phyloP scores from a whole-genome alignment of 164 flowering plant species.

The Kalanchoe fedtschenkoi region DNA sequence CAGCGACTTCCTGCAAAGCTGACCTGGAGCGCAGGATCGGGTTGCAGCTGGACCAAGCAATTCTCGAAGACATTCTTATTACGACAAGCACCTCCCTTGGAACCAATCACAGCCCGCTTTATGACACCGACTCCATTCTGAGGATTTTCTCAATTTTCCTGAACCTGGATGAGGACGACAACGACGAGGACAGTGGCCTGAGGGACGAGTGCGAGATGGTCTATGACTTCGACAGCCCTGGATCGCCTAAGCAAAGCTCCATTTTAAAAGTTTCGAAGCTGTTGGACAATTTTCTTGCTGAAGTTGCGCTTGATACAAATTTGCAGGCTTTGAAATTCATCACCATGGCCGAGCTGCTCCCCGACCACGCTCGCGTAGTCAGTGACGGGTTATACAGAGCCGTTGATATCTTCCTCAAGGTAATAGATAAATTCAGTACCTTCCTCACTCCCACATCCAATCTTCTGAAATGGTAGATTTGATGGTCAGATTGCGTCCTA shows the following conservation, averaged over 20 bases:
- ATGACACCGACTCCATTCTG: conserved; percentile 63
- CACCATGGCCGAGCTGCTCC: conserved; percentile 77
- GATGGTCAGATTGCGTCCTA: background rate
- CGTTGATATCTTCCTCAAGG: conserved; percentile 89
- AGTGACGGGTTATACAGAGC: conserved; percentile 88
- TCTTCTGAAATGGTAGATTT: background rate
- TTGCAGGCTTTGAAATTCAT: conserved; percentile 60
- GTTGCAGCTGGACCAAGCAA: conserved; percentile 88
- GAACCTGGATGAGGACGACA: conserved; percentile 82
- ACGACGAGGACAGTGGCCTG: conserved; percentile 37
- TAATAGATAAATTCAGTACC: conserved; percentile 11
- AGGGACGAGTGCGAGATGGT: conserved; percentile 63
- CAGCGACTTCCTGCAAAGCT: conserved; percentile 60
- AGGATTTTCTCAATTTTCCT: conserved; percentile 83
- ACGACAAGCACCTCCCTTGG: conserved; percentile 57
- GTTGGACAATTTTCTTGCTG: conserved; percentile 79
- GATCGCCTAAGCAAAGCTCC: conserved; percentile 85
- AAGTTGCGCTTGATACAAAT: conserved; percentile 75
- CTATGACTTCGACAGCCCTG: conserved; percentile 71
- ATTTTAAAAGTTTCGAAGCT: conserved; percentile 79
- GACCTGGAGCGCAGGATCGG: conserved; percentile 88
- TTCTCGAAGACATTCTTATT: conserved; percentile 88
- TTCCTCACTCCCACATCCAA: background rate
- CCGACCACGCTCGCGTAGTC: conserved; percentile 80
- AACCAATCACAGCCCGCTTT: conserved; percentile 41